Evolutionary conservation across 2,329 filamentous ascomycete species (phyloP).

Genomic region (Graphilbum ipis-grandicollis): DNA sequence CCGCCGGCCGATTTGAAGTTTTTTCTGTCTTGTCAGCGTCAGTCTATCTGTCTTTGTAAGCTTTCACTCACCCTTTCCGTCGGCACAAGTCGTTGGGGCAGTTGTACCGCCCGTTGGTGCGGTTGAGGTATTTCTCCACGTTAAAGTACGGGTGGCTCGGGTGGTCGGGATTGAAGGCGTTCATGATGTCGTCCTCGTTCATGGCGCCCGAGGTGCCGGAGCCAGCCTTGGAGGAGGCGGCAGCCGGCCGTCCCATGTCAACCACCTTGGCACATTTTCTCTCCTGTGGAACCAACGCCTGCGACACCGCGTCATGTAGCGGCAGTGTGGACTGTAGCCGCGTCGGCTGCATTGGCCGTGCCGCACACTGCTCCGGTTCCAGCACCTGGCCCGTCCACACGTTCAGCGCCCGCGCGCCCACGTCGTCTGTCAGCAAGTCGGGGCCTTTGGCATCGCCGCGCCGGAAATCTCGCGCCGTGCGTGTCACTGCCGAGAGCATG

Average conservation of each 20-base stretch:
- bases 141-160: constrained; percentile 20
- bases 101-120: constrained; percentile 24
- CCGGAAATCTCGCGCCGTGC: constrained; percentile 7
- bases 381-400: constrained; percentile 8
- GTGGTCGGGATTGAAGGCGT: constrained; percentile 1
- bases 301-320: not conserved
- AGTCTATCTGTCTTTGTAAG: not conserved
- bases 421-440: constrained; percentile 9
- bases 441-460: constrained; percentile 9
- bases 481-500: not conserved
- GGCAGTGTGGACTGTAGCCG: not conserved
- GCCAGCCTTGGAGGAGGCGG: no score
- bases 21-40: constrained; percentile 20
- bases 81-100: constrained; percentile 37
- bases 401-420: not conserved
- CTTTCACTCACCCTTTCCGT: constrained; percentile 9
- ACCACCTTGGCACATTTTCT: no score
- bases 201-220: no score
- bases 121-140: constrained; percentile 25
- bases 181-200: not conserved
- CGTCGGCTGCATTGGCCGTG: not conserved
- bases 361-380: not conserved
- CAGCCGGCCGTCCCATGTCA: no score
- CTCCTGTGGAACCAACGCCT: not conserved
- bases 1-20: constrained; percentile 17